Evolutionary conservation across 2,329 filamentous ascomycete genomes (phyloP).

Genomic region (Blastomyces gilchristii): DNA sequence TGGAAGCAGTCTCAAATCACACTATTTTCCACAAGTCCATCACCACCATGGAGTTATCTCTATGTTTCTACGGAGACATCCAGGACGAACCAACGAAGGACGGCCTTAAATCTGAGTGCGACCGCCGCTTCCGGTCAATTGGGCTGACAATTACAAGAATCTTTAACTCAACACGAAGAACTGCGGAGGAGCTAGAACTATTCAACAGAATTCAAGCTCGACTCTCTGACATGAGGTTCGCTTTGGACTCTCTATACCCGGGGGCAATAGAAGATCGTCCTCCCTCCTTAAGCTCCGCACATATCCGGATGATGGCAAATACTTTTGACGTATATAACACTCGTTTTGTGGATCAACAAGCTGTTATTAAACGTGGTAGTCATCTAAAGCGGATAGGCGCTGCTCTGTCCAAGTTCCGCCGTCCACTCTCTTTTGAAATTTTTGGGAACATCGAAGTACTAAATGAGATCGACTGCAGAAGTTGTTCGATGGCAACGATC

Average conservation of each 20-base stretch:
- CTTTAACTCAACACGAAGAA: neutral
- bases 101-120: neutral
- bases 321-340: neutral
- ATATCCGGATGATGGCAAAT: neutral
- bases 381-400: neutral
- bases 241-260: neutral
- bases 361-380: neutral
- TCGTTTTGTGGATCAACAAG: neutral
- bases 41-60: neutral
- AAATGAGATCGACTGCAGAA: neutral
- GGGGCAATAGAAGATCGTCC: neutral
- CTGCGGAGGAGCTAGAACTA: neutral
- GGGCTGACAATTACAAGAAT: neutral
- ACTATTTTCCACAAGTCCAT: neutral
- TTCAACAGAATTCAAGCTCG: neutral
- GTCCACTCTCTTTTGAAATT: neutral
- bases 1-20: slow-evolving; percentile 1
- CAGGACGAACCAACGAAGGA: neutral
- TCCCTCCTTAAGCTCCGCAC: too few relatives aligned
- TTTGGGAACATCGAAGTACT: neutral
- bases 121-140: neutral
- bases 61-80: slow-evolving; percentile 1
- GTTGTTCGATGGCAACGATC: neutral
- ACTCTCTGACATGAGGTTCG: neutral
- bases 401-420: neutral